phyloP scores from a whole-genome alignment of 352 stramenopile species.

The Globisporangium echinulatum region DNA sequence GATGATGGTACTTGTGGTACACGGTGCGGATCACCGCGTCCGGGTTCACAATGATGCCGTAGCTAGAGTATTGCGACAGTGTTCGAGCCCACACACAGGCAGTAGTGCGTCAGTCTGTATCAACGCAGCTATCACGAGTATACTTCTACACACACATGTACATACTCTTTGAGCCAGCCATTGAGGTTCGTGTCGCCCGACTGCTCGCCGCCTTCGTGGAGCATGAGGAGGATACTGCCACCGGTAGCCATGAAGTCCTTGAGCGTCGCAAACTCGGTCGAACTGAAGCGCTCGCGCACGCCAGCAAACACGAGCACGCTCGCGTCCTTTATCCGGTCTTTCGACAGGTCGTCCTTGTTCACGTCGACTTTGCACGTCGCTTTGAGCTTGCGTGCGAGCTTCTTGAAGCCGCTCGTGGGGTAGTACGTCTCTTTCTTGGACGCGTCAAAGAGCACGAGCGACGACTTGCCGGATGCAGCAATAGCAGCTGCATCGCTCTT shows the following conservation, averaged over 20 bases:
- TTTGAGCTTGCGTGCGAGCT: conserved; percentile 89
- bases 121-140: neutral
- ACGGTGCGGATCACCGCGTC: conserved; percentile 90
- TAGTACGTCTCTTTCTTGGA: conserved; percentile 94
- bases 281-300: conserved; percentile 87
- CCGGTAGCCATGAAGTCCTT: conserved; percentile 87
- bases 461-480: conserved; percentile 11
- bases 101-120: too few relatives aligned
- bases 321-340: conserved; percentile 83
- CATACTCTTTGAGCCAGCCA: conserved; percentile 90
- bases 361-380: conserved; percentile 84
- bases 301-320: conserved; percentile 88
- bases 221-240: conserved; percentile 88
- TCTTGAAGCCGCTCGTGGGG: conserved; percentile 89
- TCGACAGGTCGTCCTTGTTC: conserved; percentile 93
- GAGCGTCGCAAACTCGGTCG: conserved; percentile 78
- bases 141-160: neutral
- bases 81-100: neutral
- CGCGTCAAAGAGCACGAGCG: conserved; percentile 83
- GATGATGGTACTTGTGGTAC: conserved; percentile 97
- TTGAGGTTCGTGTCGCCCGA: conserved; percentile 93
- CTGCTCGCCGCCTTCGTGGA: conserved; percentile 89
- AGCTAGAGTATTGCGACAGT: conserved; percentile 22
- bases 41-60: conserved; percentile 81
- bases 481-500: neutral